These are phyloP conservation scores for Hyaloperonospora arabidopsidis DNA, from an alignment of 352 stramenopile genomes.

Conservation along the genomic window DNA sequence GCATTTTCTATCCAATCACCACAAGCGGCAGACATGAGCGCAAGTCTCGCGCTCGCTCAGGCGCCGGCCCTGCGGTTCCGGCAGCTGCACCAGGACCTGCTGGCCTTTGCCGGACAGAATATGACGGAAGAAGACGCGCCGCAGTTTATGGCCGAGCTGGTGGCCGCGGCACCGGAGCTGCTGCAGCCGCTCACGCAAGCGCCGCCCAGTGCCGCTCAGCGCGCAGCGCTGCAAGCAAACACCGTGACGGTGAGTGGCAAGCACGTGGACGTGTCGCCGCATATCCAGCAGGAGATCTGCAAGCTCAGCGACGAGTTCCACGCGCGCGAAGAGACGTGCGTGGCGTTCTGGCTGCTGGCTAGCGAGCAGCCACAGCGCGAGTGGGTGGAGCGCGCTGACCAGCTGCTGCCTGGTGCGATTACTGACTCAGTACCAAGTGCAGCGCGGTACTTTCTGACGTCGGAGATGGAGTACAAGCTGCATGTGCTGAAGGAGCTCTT, in stretches of 20 bases:
- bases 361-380: slow-evolving; percentile 61
- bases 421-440: slow-evolving; percentile 53
- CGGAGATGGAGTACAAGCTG: slow-evolving; percentile 69
- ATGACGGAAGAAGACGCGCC: slow-evolving; percentile 64
- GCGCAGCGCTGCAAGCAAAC: slow-evolving; percentile 56
- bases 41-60: slow-evolving; percentile 37
- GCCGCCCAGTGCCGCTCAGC: slow-evolving; percentile 36
- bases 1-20: not conserved
- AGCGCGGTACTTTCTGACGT: slow-evolving; percentile 67
- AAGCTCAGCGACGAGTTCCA: slow-evolving; percentile 76
- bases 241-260: slow-evolving; percentile 53
- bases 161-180: slow-evolving; percentile 35
- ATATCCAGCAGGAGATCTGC: slow-evolving; percentile 78
- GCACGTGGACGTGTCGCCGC: slow-evolving; percentile 58
- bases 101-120: slow-evolving; percentile 51
- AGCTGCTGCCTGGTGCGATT: slow-evolving; percentile 38
- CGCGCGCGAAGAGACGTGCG: slow-evolving; percentile 51
- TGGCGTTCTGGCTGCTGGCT: slow-evolving; percentile 72
- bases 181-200: slow-evolving; percentile 35
- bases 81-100: slow-evolving; percentile 64
- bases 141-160: slow-evolving; percentile 48
- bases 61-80: slow-evolving; percentile 61
- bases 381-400: slow-evolving; percentile 65
- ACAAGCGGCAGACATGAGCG: slow-evolving; percentile 21
- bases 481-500: slow-evolving; percentile 69